phyloP scores from a whole-genome alignment of 177 flowering plant species.

The Vitis hybrid region DNA sequence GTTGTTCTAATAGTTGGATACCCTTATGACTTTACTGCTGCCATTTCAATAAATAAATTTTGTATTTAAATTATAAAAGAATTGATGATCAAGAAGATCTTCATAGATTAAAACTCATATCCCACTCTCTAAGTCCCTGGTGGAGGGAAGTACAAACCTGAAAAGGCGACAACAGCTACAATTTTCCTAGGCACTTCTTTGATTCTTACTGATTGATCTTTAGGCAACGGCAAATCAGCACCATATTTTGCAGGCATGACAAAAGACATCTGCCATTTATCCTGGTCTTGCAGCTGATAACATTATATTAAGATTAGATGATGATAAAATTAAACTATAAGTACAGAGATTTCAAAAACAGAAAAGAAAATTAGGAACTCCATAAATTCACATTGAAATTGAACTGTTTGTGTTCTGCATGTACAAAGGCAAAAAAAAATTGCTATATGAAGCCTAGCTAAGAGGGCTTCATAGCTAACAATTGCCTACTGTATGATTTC shows the following conservation, averaged over 20 bases:
- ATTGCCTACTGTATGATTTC: not conserved
- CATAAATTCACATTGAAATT: not conserved
- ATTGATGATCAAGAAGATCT: not conserved
- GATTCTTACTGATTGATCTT: conserved; percentile 70
- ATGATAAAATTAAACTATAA: not conserved
- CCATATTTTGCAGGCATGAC: conserved; percentile 95
- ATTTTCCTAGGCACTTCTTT: conserved; percentile 64
- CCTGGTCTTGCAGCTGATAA: conserved; percentile 47
- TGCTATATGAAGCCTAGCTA: not conserved
- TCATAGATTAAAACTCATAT: not conserved
- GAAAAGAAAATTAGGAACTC: not conserved
- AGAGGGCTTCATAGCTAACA: not conserved
- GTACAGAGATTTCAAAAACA: not conserved
- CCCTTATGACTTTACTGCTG: no score
- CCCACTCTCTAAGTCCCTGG: not conserved
- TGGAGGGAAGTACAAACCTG: conserved; percentile 48
- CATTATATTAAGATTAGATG: not conserved
- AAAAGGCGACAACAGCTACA: conserved; percentile 80
- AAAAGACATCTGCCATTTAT: conserved; percentile 89
- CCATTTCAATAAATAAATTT: no score
- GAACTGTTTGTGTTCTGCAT: not conserved
- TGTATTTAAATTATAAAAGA: no score
- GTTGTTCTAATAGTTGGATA: no score
- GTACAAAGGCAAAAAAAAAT: not conserved
- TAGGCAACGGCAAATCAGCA: conserved; percentile 73